A percentile compares a stretch with the other conserved stretches of the same genome.
These are phyloP conservation scores for Basidiobolus meristosporus DNA, from an alignment of 371 early-diverging fungal genomes.

Conservation along the genomic window DNA sequence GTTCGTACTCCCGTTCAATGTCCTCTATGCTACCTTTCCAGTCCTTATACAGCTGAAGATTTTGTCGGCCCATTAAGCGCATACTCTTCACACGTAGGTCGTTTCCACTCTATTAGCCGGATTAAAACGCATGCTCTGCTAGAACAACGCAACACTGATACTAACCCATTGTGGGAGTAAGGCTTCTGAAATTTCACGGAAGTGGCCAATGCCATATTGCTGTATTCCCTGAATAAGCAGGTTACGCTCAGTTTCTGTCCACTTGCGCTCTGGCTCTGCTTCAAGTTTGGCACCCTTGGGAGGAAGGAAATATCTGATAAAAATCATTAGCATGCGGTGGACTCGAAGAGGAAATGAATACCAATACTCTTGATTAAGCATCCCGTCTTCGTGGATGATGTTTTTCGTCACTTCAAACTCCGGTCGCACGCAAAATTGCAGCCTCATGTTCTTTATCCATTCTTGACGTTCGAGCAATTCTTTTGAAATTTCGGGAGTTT, in stretches of 20 bases:
- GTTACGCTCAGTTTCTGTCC: constrained; percentile 62
- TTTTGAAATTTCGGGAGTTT: too few species aligned
- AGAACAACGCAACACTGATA: neutral
- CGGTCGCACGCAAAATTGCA: constrained; percentile 61
- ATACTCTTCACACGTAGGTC: constrained; percentile 73
- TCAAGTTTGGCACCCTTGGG: constrained; percentile 7
- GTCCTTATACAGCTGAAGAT: constrained; percentile 62
- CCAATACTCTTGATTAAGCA: constrained; percentile 68
- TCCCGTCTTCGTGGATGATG: constrained; percentile 64
- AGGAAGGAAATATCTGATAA: constrained; percentile 2
- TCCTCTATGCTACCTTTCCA: constrained; percentile 63
- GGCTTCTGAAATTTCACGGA: constrained; percentile 64
- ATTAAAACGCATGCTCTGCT: neutral
- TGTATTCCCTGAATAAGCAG: constrained; percentile 65
- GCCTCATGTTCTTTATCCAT: constrained; percentile 60
- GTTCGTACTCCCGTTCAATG: constrained; percentile 49
- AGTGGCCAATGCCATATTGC: constrained; percentile 73
- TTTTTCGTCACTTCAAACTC: constrained; percentile 61
- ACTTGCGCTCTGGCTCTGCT: constrained; percentile 19
- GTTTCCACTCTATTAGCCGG: constrained; percentile 34
- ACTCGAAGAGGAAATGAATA: neutral
- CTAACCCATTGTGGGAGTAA: constrained; percentile 66
- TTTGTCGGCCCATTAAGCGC: constrained; percentile 73
- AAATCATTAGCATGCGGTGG: neutral
- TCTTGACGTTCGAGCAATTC: constrained; percentile 24